Conservation (phyloP, 164 flowering plant genomes). For the Umbilicus rupestris region DNA sequence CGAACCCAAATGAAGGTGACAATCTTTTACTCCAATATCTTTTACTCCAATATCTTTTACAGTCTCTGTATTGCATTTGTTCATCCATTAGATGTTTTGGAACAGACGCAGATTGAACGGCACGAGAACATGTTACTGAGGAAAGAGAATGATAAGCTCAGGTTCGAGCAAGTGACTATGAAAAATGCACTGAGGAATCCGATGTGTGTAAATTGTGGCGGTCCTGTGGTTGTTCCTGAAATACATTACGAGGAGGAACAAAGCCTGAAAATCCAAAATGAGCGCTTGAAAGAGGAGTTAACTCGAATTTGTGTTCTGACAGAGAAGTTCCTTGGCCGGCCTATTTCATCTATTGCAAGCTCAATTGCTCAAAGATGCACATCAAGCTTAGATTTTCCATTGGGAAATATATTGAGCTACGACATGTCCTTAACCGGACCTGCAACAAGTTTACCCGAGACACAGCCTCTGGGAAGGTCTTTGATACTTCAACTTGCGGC, state of each 20-base stretch:
- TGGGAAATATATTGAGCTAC: not conserved
- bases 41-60: not conserved
- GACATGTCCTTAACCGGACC: not conserved
- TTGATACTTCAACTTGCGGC: constrained; percentile 21
- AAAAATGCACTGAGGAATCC: constrained; percentile 38
- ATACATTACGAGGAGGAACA: constrained; percentile 32
- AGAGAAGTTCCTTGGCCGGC: constrained; percentile 30
- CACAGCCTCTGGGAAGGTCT: not conserved
- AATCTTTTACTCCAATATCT: not conserved
- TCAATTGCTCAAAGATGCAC: constrained; percentile 14
- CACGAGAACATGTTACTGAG: constrained; percentile 44
- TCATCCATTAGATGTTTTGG: not conserved
- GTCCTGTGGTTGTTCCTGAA: constrained; percentile 30
- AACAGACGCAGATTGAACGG: constrained; percentile 47
- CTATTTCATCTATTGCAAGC: constrained; percentile 14
- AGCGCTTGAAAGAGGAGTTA: constrained; percentile 39
- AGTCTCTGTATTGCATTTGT: not conserved
- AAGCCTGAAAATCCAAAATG: constrained; percentile 46
- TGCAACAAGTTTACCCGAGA: not conserved
- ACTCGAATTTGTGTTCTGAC: constrained; percentile 28
- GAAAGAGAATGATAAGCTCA: constrained; percentile 50
- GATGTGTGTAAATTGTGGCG: constrained; percentile 44
- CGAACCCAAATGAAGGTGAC: constrained; percentile 68
- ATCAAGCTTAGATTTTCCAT: constrained; percentile 12
- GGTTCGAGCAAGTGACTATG: constrained; percentile 33